phyloP scores from a whole-genome alignment of 1,284 basidiomycete genomes.

The Pulchroboletus neoregius region DNA sequence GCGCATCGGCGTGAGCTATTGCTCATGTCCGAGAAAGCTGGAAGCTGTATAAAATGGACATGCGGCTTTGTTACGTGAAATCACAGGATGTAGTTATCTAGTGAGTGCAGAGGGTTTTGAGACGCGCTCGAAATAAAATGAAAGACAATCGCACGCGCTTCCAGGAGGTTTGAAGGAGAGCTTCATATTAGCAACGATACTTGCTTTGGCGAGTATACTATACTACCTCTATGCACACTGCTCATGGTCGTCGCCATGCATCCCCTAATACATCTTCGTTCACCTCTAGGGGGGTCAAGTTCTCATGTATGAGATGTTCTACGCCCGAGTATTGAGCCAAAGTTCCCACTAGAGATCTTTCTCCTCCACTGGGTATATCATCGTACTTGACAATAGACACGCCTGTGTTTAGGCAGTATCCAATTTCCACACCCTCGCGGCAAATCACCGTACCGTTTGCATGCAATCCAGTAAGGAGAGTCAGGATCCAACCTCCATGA shows the following conservation, averaged over 20 bases:
- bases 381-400: constrained; percentile 50
- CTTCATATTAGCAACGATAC: too few species aligned
- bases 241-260: constrained; percentile 7
- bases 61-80: neutral
- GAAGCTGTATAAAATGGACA: neutral
- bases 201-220: too few species aligned
- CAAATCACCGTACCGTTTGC: constrained; percentile 37
- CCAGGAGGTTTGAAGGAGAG: too few species aligned
- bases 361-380: constrained; percentile 33
- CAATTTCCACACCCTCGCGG: constrained; percentile 38
- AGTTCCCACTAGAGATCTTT: constrained; percentile 29
- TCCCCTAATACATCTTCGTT: constrained; percentile 48
- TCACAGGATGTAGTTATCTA: neutral
- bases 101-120: neutral
- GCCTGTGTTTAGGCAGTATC: constrained; percentile 47
- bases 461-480: constrained; percentile 45
- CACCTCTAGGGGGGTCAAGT: constrained; percentile 33
- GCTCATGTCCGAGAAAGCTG: constrained; percentile 12
- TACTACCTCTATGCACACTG: too few species aligned
- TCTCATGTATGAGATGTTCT: constrained; percentile 41
- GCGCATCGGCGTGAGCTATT: too few species aligned
- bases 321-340: constrained; percentile 51
- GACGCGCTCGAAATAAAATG: too few species aligned
- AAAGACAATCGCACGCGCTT: too few species aligned
- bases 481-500: constrained; percentile 59